A percentile compares a stretch with the other conserved stretches of the same genome.
These are phyloP conservation scores for Zymoseptoria tritici DNA, from an alignment of 2,329 filamentous ascomycete genomes.

Conservation along the genomic window DNA sequence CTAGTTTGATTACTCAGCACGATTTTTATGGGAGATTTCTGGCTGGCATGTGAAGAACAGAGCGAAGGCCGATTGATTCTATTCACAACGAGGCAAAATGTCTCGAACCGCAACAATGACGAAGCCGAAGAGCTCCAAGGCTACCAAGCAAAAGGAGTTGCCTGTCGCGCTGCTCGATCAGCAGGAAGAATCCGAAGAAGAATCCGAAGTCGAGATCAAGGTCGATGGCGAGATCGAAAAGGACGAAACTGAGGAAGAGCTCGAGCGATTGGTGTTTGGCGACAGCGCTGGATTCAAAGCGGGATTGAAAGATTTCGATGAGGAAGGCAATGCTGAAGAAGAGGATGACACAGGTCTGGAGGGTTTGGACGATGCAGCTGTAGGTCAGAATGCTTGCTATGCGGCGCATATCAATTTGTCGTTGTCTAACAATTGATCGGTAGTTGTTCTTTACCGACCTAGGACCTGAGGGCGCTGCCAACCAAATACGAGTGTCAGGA, in stretches of 20 bases:
- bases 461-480: conserved; percentile 39
- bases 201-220: conserved; percentile 25
- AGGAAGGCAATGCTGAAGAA: conserved; percentile 42
- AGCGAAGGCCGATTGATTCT: not conserved
- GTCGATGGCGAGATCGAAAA: conserved; percentile 24
- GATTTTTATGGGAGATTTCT: not conserved
- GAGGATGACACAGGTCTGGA: conserved; percentile 42
- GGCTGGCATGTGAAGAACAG: not conserved
- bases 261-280: conserved; percentile 78
- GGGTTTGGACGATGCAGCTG: conserved; percentile 66
- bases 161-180: not conserved
- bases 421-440: conserved; percentile 9
- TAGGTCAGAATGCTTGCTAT: conserved; percentile 29
- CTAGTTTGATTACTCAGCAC: not conserved
- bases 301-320: conserved; percentile 56
- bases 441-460: conserved; percentile 77
- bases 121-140: conserved; percentile 11
- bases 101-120: not conserved
- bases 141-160: conserved; percentile 6
- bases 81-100: not conserved
- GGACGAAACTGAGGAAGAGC: conserved; percentile 27
- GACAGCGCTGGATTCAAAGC: conserved; percentile 74
- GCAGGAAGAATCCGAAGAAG: conserved; percentile 15
- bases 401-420: conserved; percentile 5
- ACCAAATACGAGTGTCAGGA: conserved; percentile 35